phyloP scores from a whole-genome alignment of 768 basidiomycete genomes.

The Boletellus sp. region DNA sequence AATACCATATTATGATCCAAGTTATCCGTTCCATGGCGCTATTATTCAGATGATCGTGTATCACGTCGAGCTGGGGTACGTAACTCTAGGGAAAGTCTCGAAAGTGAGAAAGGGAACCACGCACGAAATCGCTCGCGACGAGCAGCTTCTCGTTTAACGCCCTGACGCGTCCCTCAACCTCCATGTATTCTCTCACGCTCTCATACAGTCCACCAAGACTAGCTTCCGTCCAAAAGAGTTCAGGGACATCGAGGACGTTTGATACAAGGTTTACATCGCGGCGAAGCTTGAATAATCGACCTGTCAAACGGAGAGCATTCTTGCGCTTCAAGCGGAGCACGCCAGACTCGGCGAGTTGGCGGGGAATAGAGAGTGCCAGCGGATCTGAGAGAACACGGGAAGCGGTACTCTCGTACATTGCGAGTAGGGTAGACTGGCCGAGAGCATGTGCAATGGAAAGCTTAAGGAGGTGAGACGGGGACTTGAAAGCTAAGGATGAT shows the following conservation, averaged over 20 bases:
- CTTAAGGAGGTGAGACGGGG: conserved; percentile 84
- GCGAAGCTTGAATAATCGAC: conserved; percentile 79
- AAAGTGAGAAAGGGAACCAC: conserved; percentile 28
- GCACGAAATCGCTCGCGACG: conserved; percentile 83
- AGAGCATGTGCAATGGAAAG: conserved; percentile 93
- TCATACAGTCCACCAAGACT: conserved; percentile 87
- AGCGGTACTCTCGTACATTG: conserved; percentile 79
- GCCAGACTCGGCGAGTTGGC: conserved; percentile 76
- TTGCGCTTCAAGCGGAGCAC: conserved; percentile 69
- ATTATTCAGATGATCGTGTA: conserved; percentile 91
- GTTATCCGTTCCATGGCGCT: conserved; percentile 90
- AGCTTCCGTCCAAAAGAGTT: conserved; percentile 93
- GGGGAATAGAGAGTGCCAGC: conserved; percentile 75
- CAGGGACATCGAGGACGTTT: conserved; percentile 90
- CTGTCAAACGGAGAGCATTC: conserved; percentile 85
- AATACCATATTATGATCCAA: conserved; percentile 65
- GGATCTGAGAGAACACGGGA: conserved; percentile 76
- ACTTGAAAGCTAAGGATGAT: conserved; percentile 70
- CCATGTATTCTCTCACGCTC: conserved; percentile 92
- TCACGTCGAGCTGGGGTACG: conserved; percentile 70
- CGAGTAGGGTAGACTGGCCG: conserved; percentile 90
- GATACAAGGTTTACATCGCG: conserved; percentile 89
- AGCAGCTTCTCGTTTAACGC: conserved; percentile 85
- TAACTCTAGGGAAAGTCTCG: not conserved
- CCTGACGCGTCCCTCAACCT: conserved; percentile 78